These are phyloP conservation scores for Crotalaria pallida DNA, from an alignment of 306 rosid genomes.

Conservation along the genomic window DNA sequence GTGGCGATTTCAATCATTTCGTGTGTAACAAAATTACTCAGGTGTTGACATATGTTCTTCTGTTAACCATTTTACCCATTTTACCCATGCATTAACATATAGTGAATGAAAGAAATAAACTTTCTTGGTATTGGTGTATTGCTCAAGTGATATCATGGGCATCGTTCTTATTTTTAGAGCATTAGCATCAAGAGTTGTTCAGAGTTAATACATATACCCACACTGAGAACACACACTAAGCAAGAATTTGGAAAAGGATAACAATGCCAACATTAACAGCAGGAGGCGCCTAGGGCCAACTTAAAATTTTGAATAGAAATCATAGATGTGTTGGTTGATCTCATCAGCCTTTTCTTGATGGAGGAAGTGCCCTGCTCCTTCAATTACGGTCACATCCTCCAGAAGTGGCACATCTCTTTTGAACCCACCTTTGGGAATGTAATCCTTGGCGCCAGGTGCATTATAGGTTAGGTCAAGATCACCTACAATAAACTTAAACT, in stretches of 20 bases:
- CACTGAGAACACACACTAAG: neutral
- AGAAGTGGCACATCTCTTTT: constrained; percentile 62
- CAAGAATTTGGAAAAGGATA: neutral
- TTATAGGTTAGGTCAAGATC: constrained; percentile 67
- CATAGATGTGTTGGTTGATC: constrained; percentile 51
- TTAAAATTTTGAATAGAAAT: constrained; percentile 49
- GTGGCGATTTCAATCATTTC: no score
- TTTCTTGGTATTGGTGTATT: neutral
- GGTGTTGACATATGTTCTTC: no score
- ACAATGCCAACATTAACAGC: neutral
- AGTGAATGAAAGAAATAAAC: neutral
- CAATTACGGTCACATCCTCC: constrained; percentile 57
- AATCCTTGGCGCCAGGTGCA: constrained; percentile 49
- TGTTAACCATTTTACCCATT: neutral
- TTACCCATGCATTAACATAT: no score
- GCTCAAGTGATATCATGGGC: neutral
- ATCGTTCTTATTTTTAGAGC: neutral
- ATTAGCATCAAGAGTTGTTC: neutral
- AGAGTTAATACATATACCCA: neutral
- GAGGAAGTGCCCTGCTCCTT: constrained; percentile 75
- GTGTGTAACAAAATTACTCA: no score
- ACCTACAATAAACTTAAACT: constrained; percentile 65
- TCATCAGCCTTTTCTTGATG: constrained; percentile 59
- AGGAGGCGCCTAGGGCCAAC: neutral
- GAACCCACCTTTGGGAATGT: constrained; percentile 70